Evolutionary conservation across 2,329 filamentous ascomycete species (phyloP), one percentile per base, ranked within the genome.

Genomic region (Clonostachys chloroleuca): DNA sequence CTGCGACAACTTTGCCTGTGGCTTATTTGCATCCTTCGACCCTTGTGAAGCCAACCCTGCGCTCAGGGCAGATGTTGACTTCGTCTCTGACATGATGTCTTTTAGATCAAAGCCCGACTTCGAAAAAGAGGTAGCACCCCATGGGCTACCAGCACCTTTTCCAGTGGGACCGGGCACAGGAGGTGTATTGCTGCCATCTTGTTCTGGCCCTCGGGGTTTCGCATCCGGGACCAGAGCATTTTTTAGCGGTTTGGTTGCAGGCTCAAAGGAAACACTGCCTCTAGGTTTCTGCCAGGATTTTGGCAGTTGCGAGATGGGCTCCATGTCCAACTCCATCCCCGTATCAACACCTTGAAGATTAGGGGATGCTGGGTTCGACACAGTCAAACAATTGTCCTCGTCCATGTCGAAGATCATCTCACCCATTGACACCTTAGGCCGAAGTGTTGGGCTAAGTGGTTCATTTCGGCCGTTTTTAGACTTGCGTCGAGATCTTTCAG

Each of bases 401-500:
- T 96, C 92, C 91, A 96, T 96, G 54, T 89, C 83, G 60, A 96
- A 96, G 64, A 96, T 95, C 47, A 96, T 75, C 55, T 96, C 92
- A 36, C 76, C 77, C 2, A 77, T 72, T 1, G 87, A 92, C 17
- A 76, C 77, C 57, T 83, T 90, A 2, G 86, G 76, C 47, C 81
- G 84, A 41, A 94, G 71, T 16, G 70, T 74, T 1, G 90, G 89
- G 47, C 83, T 89, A 45, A 79, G 75, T 0, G 76, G 73, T 50
- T 82, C 81, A 52, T 83, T 83, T 13, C 65, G 69, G 17, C 58
- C 58, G 6, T 24, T 56, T 47, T 73, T 80, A 2, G 70, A 70
- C 49, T 72, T 79, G 45, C 68, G 68, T 46, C 75, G 72, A 24
- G 50, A 52, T 49, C 65, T 75, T 13, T 81, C 75, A 6, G 67